Evolutionary conservation across 1,284 basidiomycete species (phyloP).

Genomic region (Ceratobasidium sp.): DNA sequence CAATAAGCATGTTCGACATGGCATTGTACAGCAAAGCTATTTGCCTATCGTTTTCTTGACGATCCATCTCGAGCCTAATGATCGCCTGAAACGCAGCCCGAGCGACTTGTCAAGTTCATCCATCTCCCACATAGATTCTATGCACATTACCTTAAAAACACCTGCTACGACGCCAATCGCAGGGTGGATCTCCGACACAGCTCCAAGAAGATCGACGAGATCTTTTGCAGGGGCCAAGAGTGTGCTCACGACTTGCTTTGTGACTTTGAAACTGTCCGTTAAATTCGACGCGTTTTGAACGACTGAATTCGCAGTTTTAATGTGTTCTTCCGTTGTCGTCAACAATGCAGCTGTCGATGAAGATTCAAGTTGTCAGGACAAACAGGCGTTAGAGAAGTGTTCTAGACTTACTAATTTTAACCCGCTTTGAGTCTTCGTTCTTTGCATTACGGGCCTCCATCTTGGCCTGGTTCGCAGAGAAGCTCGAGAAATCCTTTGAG

Average conservation of each 20-base stretch:
- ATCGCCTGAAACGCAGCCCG: background rate
- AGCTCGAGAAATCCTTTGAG: constrained; percentile 20
- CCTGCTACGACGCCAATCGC: background rate
- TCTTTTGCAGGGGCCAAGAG: constrained; percentile 23
- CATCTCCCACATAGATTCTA: background rate
- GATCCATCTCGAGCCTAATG: constrained; percentile 23
- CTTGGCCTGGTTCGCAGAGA: background rate
- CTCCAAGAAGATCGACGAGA: constrained; percentile 16
- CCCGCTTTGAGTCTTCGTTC: constrained; percentile 2
- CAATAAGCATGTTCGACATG: constrained; percentile 30
- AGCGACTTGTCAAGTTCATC: background rate
- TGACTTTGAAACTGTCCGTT: constrained; percentile 10
- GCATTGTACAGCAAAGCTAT: constrained; percentile 16
- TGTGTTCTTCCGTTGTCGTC: constrained; percentile 15
- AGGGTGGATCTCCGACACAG: constrained; percentile 22
- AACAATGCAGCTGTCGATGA: background rate
- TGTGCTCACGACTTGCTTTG: constrained; percentile 8
- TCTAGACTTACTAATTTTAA: background rate
- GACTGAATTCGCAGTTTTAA: constrained; percentile 13
- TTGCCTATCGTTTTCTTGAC: constrained; percentile 23
- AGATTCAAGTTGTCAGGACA: background rate
- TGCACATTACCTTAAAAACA: constrained; percentile 4
- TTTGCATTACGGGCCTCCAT: background rate
- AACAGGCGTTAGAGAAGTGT: too few species aligned
- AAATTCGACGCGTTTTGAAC: constrained; percentile 20